Percentiles rank a stretch among this genome's conserved stretches.
Conservation (phyloP, 202 grass and related monocot genomes). For the Bolboschoenoplectus hybrid region DNA sequence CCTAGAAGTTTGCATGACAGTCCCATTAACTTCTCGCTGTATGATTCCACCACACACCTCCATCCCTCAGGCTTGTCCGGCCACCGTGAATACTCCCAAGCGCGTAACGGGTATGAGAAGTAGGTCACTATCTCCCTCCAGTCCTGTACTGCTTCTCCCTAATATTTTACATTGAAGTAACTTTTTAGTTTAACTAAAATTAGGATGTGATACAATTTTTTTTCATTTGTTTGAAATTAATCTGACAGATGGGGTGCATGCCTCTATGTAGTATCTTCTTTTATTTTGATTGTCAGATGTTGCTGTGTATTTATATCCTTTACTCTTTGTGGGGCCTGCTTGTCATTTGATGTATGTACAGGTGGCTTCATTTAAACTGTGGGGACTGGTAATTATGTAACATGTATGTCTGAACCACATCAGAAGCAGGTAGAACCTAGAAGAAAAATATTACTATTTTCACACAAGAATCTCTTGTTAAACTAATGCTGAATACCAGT, state of each 20-base stretch:
- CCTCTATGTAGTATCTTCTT: not conserved
- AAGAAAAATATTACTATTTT: not conserved
- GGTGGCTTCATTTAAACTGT: not conserved
- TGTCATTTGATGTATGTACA: not conserved
- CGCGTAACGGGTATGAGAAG: slow-evolving; percentile 71
- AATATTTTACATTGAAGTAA: slow-evolving; percentile 10
- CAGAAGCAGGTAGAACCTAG: not conserved
- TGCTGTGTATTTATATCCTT: not conserved
- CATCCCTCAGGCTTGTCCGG: slow-evolving; percentile 75
- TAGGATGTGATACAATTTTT: not conserved
- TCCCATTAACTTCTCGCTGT: slow-evolving; percentile 54
- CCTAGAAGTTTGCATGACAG: slow-evolving; percentile 63
- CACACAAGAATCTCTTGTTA: not conserved
- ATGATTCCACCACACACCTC: slow-evolving; percentile 63
- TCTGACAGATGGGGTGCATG: not conserved
- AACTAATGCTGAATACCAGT: not conserved
- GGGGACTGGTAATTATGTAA: not conserved
- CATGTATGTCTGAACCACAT: not conserved
- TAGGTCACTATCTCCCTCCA: slow-evolving; percentile 89
- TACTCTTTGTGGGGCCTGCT: not conserved
- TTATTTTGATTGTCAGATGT: not conserved
- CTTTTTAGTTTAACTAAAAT: not conserved
- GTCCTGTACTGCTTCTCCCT: slow-evolving; percentile 80
- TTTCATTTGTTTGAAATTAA: not conserved
- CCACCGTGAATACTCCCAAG: slow-evolving; percentile 75